Percentiles rank a stretch among this genome's conserved stretches.
phyloP scores from a whole-genome alignment of 495 filamentous ascomycete species.

The Neurospora sp. region DNA sequence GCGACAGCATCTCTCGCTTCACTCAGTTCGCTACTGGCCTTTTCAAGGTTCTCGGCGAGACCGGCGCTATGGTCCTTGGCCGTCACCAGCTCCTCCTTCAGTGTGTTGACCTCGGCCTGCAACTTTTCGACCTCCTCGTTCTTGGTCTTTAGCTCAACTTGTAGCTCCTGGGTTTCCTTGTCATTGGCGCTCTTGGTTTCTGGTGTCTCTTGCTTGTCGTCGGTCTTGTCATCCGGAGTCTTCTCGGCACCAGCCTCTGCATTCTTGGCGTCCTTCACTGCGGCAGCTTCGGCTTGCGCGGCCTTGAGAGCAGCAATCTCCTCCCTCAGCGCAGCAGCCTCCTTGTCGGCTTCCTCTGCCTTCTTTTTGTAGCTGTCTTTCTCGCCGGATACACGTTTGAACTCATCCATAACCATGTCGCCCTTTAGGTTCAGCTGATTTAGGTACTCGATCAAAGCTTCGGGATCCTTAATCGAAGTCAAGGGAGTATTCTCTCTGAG shows the following conservation, averaged over 20 bases:
- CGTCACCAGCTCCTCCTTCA: slow-evolving; percentile 32
- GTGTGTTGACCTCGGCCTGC: slow-evolving; percentile 21
- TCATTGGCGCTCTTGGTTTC: slow-evolving; percentile 44
- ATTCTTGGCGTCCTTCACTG: slow-evolving; percentile 8
- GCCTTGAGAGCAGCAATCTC: slow-evolving; percentile 25
- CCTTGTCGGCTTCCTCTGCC: slow-evolving; percentile 56
- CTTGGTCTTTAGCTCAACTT: slow-evolving; percentile 47
- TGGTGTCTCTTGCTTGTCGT: slow-evolving; percentile 1
- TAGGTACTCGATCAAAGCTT: slow-evolving; percentile 84
- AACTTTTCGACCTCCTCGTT: slow-evolving; percentile 30
- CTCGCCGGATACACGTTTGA: slow-evolving; percentile 78
- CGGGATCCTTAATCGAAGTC: slow-evolving; percentile 75
- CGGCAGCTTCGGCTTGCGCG: slow-evolving; percentile 19
- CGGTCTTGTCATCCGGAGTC: background rate
- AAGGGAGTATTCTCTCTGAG: slow-evolving; percentile 86
- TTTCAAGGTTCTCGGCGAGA: slow-evolving; percentile 53
- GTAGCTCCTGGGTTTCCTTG: slow-evolving; percentile 52
- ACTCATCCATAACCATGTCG: slow-evolving; percentile 84
- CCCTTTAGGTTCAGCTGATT: slow-evolving; percentile 75
- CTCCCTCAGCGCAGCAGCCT: slow-evolving; percentile 42
- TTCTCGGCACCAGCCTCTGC: background rate
- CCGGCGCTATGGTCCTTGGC: slow-evolving; percentile 55
- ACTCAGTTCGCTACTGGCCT: slow-evolving; percentile 47
- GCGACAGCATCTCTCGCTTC: slow-evolving; percentile 48
- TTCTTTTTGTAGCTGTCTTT: slow-evolving; percentile 72